A percentile compares a stretch with the other conserved stretches of the same genome.
These are phyloP conservation scores for Tylopilus felleus DNA, from an alignment of 768 basidiomycete species.

Conservation along the genomic window DNA sequence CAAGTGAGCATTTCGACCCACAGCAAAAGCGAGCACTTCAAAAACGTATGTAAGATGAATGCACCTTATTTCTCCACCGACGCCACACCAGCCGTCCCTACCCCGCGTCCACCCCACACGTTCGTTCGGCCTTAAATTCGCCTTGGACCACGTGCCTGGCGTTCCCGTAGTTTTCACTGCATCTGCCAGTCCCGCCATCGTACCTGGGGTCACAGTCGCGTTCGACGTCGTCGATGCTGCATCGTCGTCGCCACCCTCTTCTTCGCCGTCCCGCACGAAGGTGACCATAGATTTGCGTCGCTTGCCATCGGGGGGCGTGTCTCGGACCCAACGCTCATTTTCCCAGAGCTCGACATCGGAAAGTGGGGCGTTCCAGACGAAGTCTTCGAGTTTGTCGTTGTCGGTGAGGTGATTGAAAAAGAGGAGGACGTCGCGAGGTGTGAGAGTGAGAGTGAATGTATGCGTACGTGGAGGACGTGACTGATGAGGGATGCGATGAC, in stretches of 20 bases:
- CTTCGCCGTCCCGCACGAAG: slow-evolving; percentile 8
- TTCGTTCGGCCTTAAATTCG: slow-evolving; percentile 9
- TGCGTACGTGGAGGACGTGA: neutral
- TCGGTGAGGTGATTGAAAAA: slow-evolving; percentile 45
- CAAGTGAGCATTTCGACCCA: neutral
- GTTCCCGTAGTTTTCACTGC: neutral
- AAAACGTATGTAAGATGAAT: neutral
- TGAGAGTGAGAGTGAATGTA: slow-evolving; percentile 15
- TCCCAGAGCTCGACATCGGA: slow-evolving; percentile 75
- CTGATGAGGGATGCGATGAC: neutral
- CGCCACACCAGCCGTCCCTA: slow-evolving; percentile 14
- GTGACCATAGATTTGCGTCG: slow-evolving; percentile 2
- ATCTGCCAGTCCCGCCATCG: neutral
- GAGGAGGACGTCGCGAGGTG: slow-evolving; percentile 29
- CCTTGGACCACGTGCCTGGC: slow-evolving; percentile 15
- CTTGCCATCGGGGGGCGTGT: neutral
- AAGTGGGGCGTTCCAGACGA: slow-evolving; percentile 62
- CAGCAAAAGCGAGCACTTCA: neutral
- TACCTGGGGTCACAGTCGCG: neutral
- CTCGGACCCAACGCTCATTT: slow-evolving; percentile 62
- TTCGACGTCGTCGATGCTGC: slow-evolving; percentile 3
- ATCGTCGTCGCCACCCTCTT: slow-evolving; percentile 8
- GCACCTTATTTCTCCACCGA: slow-evolving; percentile 10
- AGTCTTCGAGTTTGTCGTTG: slow-evolving; percentile 62
- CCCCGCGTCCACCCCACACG: slow-evolving; percentile 11